phyloP scores from a whole-genome alignment of 2,329 filamentous ascomycete species.

The Ophiostoma angusticollis region DNA sequence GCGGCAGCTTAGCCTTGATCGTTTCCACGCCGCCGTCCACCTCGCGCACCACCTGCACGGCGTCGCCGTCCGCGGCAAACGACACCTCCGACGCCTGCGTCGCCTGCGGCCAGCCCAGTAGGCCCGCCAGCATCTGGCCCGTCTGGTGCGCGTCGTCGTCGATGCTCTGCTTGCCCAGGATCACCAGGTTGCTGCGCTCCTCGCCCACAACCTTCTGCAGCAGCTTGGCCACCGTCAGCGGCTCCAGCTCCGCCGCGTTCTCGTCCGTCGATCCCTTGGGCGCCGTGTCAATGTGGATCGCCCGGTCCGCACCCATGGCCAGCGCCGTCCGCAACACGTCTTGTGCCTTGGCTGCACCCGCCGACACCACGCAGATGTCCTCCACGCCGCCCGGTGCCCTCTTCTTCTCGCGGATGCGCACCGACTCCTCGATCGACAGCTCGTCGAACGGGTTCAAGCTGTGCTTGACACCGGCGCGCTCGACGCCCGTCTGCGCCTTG shows the following conservation, averaged over 20 bases:
- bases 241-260: conserved; percentile 69
- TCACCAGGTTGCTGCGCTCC: conserved; percentile 81
- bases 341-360: conserved; percentile 73
- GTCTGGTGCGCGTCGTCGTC: conserved; percentile 94
- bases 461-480: conserved; percentile 89
- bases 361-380: conserved; percentile 82
- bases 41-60: conserved; percentile 71
- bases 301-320: conserved; percentile 96
- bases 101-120: conserved; percentile 87
- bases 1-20: conserved; percentile 68
- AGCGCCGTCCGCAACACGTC: conserved; percentile 91
- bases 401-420: conserved; percentile 85
- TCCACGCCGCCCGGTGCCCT: conserved; percentile 60
- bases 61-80: conserved; percentile 58
- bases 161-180: conserved; percentile 95
- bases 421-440: conserved; percentile 90
- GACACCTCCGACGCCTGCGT: conserved; percentile 82
- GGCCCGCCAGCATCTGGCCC: conserved; percentile 90
- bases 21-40: conserved; percentile 95
- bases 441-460: conserved; percentile 99
- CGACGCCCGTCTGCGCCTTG: conserved; percentile 70
- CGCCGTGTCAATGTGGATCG: conserved; percentile 66
- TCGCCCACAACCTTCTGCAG: conserved; percentile 66
- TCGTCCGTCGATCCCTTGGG: conserved; percentile 54
- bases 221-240: conserved; percentile 83